phyloP scores from a whole-genome alignment of 352 stramenopile species.

The Elongisporangium prolatum region DNA sequence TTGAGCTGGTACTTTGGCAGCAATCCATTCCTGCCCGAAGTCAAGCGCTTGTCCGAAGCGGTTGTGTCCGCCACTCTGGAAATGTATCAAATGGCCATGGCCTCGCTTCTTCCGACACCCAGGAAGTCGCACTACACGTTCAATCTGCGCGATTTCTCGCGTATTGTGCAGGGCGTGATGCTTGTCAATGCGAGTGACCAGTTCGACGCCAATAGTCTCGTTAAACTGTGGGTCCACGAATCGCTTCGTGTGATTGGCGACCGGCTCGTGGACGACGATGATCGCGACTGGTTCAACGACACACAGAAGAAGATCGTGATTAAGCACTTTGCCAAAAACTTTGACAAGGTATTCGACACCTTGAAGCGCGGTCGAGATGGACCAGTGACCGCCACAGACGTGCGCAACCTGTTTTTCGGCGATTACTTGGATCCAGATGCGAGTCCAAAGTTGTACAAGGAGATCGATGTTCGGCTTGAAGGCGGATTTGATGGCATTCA shows the following conservation, averaged over 20 bases:
- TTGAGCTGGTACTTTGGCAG: conserved; percentile 79
- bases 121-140: conserved; percentile 97
- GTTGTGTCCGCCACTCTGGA: conserved; percentile 91
- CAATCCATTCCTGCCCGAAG: conserved; percentile 60
- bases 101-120: conserved; percentile 87
- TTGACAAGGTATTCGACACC: conserved; percentile 83
- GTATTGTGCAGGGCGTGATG: conserved; percentile 93
- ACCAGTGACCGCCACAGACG: conserved; percentile 63
- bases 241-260: conserved; percentile 94
- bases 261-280: conserved; percentile 89
- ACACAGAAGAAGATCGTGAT: conserved; percentile 85
- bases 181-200: conserved; percentile 79
- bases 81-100: conserved; percentile 85
- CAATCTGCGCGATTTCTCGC: conserved; percentile 92
- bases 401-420: conserved; percentile 92
- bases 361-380: conserved; percentile 75
- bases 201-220: conserved; percentile 78
- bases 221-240: conserved; percentile 94
- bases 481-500: conserved; percentile 73
- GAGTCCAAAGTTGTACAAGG: conserved; percentile 70
- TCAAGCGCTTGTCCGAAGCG: conserved; percentile 62
- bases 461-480: conserved; percentile 69
- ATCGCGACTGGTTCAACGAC: conserved; percentile 91
- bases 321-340: conserved; percentile 85
- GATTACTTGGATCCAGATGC: conserved; percentile 87